phyloP scores from a whole-genome alignment of 768 basidiomycete species.

The Lactarius sanguifluus region DNA sequence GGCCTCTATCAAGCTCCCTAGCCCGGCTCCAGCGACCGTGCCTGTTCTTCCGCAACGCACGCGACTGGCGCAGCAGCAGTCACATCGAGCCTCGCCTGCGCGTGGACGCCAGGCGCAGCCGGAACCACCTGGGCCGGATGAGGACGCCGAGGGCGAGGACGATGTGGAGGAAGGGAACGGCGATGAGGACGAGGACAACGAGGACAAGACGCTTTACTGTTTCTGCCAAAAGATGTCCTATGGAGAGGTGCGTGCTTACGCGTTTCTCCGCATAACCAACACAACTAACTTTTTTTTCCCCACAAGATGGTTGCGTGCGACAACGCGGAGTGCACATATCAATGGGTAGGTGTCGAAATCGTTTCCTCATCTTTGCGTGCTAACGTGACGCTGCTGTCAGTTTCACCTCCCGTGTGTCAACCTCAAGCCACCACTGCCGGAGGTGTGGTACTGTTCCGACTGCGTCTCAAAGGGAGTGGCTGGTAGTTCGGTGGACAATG shows the following conservation, averaged over 20 bases:
- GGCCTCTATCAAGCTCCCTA: constrained; percentile 38
- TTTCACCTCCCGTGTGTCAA: constrained; percentile 65
- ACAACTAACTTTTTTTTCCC: neutral
- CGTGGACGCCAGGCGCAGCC: constrained; percentile 19
- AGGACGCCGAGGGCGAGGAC: constrained; percentile 40
- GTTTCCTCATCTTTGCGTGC: neutral
- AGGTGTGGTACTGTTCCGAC: constrained; percentile 59
- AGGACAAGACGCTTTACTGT: constrained; percentile 61
- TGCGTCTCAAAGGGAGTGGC: constrained; percentile 37
- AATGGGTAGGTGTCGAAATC: constrained; percentile 26
- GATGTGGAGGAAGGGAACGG: constrained; percentile 41
- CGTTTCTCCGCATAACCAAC: neutral
- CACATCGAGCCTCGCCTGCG: constrained; percentile 26
- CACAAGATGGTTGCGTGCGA: constrained; percentile 31
- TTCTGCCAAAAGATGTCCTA: constrained; percentile 62
- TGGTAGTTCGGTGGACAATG: constrained; percentile 14
- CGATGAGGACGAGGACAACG: constrained; percentile 50
- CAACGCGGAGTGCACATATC: constrained; percentile 25
- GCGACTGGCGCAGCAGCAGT: constrained; percentile 35
- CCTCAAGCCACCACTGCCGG: constrained; percentile 55
- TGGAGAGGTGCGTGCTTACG: constrained; percentile 48
- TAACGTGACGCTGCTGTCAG: constrained; percentile 36
- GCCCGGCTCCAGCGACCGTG: constrained; percentile 35
- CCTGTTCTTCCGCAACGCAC: constrained; percentile 32
- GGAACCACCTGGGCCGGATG: constrained; percentile 31